phyloP scores from a whole-genome alignment of 2,329 filamentous ascomycete species.

The Sordariomycetes sp. region DNA sequence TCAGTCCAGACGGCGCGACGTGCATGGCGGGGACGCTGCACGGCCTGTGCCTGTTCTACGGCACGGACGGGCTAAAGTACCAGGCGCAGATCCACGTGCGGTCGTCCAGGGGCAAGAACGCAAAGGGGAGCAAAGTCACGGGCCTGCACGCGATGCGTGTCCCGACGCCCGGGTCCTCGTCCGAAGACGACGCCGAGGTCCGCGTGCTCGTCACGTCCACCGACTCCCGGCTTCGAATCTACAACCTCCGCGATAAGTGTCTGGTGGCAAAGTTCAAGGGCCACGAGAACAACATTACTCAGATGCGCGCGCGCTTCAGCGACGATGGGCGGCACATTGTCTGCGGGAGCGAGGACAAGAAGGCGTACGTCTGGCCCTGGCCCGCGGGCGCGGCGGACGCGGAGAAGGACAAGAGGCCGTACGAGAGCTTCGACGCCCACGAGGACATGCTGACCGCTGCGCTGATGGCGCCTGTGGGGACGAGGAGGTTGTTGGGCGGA shows the following conservation, averaged over 20 bases:
- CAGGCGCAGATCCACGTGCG: conserved; percentile 85
- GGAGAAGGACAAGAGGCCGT: conserved; percentile 65
- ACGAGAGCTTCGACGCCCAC: conserved; percentile 87
- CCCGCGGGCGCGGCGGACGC: conserved; percentile 37
- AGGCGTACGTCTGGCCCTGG: conserved; percentile 68
- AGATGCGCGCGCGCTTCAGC: conserved; percentile 81
- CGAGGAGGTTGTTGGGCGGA: conserved; percentile 61
- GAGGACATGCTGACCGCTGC: conserved; percentile 82
- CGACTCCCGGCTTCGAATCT: conserved; percentile 81
- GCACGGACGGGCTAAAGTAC: conserved; percentile 79
- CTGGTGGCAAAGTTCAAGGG: conserved; percentile 85
- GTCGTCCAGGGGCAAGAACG: conserved; percentile 81
- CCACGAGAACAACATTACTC: conserved; percentile 78
- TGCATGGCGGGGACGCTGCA: conserved; percentile 80
- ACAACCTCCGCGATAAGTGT: conserved; percentile 73
- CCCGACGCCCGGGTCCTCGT: conserved; percentile 20
- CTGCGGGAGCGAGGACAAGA: conserved; percentile 84
- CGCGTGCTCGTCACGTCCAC: conserved; percentile 90
- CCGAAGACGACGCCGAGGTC: conserved; percentile 43
- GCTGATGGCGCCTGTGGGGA: conserved; percentile 67
- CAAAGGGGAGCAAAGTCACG: conserved; percentile 95
- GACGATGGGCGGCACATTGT: conserved; percentile 79
- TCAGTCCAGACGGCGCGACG: conserved; percentile 81
- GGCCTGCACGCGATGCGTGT: conserved; percentile 67
- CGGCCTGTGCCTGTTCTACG: conserved; percentile 79